A percentile compares a stretch with the other conserved stretches of the same genome.
These are phyloP conservation scores for Cercospora brassicicola DNA, from an alignment of 2,329 filamentous ascomycete genomes.

Conservation along the genomic window DNA sequence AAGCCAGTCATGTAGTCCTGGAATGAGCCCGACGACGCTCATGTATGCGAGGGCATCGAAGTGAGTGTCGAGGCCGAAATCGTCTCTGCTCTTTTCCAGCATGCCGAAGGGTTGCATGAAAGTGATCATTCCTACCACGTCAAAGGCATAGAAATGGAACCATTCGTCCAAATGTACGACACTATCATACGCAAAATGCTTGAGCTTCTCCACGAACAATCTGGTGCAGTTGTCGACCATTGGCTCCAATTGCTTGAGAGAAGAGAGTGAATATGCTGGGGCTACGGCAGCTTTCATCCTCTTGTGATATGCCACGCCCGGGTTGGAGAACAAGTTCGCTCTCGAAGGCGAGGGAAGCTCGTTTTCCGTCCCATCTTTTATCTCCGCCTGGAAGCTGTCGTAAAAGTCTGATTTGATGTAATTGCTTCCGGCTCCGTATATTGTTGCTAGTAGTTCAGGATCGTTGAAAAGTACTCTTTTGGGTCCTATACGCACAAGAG, in stretches of 20 bases:
- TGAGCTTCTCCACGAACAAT: slow-evolving; percentile 52
- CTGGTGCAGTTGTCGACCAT: slow-evolving; percentile 72
- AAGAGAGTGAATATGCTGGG: slow-evolving; percentile 52
- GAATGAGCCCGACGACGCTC: slow-evolving; percentile 1
- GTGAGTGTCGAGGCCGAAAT: not conserved
- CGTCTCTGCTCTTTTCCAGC: slow-evolving; percentile 22
- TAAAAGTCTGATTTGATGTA: slow-evolving; percentile 18
- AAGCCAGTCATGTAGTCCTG: not conserved
- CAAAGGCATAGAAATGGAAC: slow-evolving; percentile 21
- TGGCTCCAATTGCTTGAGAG: slow-evolving; percentile 73
- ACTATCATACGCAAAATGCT: not conserved
- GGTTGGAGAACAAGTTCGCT: slow-evolving; percentile 14
- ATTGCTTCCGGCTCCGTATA: slow-evolving; percentile 57
- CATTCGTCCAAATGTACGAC: slow-evolving; percentile 12
- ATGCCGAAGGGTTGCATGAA: slow-evolving; percentile 23
- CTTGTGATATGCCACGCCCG: slow-evolving; percentile 4
- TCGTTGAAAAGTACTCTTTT: slow-evolving; percentile 72
- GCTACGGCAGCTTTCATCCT: slow-evolving; percentile 29
- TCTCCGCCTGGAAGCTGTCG: slow-evolving; percentile 13
- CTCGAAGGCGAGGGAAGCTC: not conserved
- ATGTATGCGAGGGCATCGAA: slow-evolving; percentile 4
- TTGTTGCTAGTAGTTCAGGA: slow-evolving; percentile 60
- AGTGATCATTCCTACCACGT: slow-evolving; percentile 27
- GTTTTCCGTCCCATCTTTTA: not conserved
- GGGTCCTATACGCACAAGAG: slow-evolving; percentile 71